Conservation (phyloP, 768 basidiomycete species). For the Suillus subluteus region DNA sequence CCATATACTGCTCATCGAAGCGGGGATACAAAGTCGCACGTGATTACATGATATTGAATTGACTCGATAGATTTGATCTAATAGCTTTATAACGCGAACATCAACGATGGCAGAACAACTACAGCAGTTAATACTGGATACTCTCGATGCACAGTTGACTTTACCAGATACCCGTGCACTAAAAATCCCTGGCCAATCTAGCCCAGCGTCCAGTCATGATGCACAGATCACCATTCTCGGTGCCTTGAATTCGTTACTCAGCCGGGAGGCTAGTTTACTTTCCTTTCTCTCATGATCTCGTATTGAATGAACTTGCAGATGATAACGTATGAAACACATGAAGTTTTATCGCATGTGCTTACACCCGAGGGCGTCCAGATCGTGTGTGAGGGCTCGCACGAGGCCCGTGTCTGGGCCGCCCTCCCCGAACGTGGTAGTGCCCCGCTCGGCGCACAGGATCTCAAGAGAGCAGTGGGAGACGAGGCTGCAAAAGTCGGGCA, state of each 20-base stretch:
- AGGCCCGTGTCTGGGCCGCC: slow-evolving; percentile 91
- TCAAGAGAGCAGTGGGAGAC: slow-evolving; percentile 80
- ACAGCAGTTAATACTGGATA: slow-evolving; percentile 79
- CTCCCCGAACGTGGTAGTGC: slow-evolving; percentile 73
- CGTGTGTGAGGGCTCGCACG: slow-evolving; percentile 84
- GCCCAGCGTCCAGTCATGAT: slow-evolving; percentile 66
- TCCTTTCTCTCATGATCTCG: slow-evolving; percentile 6
- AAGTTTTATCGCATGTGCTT: slow-evolving; percentile 70
- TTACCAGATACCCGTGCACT: slow-evolving; percentile 75
- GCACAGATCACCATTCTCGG: slow-evolving; percentile 85
- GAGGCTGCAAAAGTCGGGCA: slow-evolving; percentile 94
- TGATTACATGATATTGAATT: slow-evolving; percentile 17
- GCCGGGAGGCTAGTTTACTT: slow-evolving; percentile 69
- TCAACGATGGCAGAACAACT: slow-evolving; percentile 71
- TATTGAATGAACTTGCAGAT: slow-evolving; percentile 55
- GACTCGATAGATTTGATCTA: slow-evolving; percentile 14
- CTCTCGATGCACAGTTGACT: slow-evolving; percentile 55
- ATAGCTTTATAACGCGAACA: slow-evolving; percentile 6
- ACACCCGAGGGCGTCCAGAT: slow-evolving; percentile 86
- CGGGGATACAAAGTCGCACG: slow-evolving; percentile 16
- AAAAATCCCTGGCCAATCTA: slow-evolving; percentile 62
- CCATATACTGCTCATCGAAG: slow-evolving; percentile 38
- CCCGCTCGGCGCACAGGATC: slow-evolving; percentile 65
- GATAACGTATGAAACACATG: slow-evolving; percentile 79
- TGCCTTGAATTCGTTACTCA: slow-evolving; percentile 87